A percentile compares a stretch with the other conserved stretches of the same genome.
phyloP scores from a whole-genome alignment of 805 yeast genomes.

The Martiniozyma abietophila region DNA sequence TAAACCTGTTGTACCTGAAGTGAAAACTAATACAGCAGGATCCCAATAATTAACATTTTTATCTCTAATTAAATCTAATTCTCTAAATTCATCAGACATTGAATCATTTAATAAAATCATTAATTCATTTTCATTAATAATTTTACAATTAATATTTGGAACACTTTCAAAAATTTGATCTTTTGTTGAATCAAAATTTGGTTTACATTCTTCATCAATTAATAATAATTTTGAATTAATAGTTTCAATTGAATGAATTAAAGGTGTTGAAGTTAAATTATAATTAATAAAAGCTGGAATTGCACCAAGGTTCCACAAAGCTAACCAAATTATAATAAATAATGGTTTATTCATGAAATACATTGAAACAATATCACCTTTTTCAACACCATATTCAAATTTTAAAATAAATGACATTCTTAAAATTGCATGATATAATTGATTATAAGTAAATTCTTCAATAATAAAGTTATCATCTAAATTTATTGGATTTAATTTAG shows the following conservation, averaged over 20 bases:
- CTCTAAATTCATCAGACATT: constrained; percentile 41
- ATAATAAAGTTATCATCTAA: constrained; percentile 50
- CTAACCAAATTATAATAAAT: constrained; percentile 71
- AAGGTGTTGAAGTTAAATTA: constrained; percentile 62
- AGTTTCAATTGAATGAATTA: constrained; percentile 70
- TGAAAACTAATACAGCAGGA: constrained; percentile 68
- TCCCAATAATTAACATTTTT: constrained; percentile 47
- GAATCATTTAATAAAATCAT: constrained; percentile 12
- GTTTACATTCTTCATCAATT: constrained; percentile 51
- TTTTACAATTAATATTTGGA: constrained; percentile 21
- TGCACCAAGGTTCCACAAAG: constrained; percentile 89
- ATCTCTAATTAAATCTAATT: constrained; percentile 49
- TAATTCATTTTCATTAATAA: constrained; percentile 16
- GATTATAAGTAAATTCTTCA: constrained; percentile 58
- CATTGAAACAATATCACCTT: constrained; percentile 63
- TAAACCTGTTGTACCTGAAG: constrained; percentile 92
- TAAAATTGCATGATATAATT: constrained; percentile 58
- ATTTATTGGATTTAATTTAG: constrained; percentile 21
- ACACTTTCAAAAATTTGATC: constrained; percentile 28
- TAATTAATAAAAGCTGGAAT: constrained; percentile 80
- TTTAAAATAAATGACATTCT: constrained; percentile 57
- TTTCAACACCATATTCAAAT: constrained; percentile 51
- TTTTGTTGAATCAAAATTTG: constrained; percentile 34
- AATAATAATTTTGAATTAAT: constrained; percentile 58
- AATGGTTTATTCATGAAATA: constrained; percentile 78